Base-by-base conservation (phyloP, 495 filamentous ascomycete genomes). In the Aspergillus nidulans region DNA sequence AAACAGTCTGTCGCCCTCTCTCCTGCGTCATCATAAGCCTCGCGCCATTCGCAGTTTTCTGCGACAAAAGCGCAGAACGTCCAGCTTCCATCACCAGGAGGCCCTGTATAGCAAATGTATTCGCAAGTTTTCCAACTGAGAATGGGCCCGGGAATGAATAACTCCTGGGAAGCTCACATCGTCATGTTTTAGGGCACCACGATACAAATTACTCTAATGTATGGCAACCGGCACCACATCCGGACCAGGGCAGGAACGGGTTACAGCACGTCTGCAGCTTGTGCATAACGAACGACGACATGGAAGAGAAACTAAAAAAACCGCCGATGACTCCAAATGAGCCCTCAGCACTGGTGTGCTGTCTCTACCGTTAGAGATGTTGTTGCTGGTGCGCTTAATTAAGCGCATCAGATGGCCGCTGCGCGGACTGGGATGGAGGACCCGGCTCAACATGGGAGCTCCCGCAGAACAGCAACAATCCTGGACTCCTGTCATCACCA, bases 361-460 rank as follows among this genome's bases (percentile, higher is more conserved):
- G 67, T 55, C 4, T 83, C 81, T 44, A 73, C 79, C 25, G 68
- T 84, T 6, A 66, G 66, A n/a, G 75, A 78, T 3, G 71, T 81
- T 2, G 71, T 82, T 30, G 80, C 78, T 6, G 66, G n/a, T n/a
- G n/a, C n/a, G n/a, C n/a, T n/a, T n/a, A n/a, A n/a, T n/a, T n/a
- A n/a, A n/a, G n/a, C n/a, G n/a, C n/a, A n/a, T n/a, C n/a, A n/a
- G n/a, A n/a, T n/a, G n/a, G n/a, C n/a, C n/a, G n/a, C n/a, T n/a
- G n/a, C n/a, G n/a, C n/a, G n/a, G n/a, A n/a, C n/a, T n/a, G n/a
- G n/a, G n/a, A n/a, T n/a, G n/a, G n/a, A n/a, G n/a, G n/a, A n/a
- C n/a, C n/a, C n/a, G n/a, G n/a, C n/a, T n/a, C n/a, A n/a, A n/a
- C n/a, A n/a, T n/a, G n/a, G n/a, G n/a, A n/a, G n/a, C n/a, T n/a